Percentiles rank a stretch among this genome's conserved stretches.
phyloP scores from a whole-genome alignment of 352 stramenopile genomes.

The Globisporangium uncinulatum region DNA sequence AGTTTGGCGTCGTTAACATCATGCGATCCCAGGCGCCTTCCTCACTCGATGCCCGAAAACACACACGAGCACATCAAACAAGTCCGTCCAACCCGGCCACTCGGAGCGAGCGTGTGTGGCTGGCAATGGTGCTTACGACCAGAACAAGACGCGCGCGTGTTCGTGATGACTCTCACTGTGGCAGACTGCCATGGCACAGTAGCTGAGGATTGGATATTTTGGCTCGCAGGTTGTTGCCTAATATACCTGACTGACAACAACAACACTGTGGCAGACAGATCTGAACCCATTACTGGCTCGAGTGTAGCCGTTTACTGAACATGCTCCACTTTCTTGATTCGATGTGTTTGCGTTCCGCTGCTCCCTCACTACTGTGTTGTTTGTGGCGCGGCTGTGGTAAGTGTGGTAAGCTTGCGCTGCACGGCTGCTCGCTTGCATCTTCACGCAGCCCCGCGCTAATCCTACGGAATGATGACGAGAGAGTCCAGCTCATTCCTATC shows the following conservation, averaged over 20 bases:
- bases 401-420: neutral
- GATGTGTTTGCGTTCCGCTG: neutral
- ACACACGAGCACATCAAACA: neutral
- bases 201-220: too few species aligned
- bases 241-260: too few species aligned
- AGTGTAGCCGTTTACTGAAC: neutral
- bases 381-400: neutral
- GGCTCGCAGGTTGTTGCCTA: too few species aligned
- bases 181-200: too few species aligned
- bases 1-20: too few species aligned
- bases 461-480: neutral
- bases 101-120: neutral
- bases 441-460: neutral
- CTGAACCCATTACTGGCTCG: neutral
- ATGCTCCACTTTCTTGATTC: neutral
- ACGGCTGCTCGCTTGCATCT: neutral
- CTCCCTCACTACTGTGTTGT: neutral
- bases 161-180: neutral
- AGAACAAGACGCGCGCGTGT: neutral
- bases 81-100: too few species aligned
- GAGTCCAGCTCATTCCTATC: neutral
- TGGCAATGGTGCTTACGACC: neutral
- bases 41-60: too few species aligned
- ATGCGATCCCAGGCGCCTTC: too few species aligned
- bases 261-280: conserved; percentile 1